Percentiles rank a stretch among this genome's conserved stretches.
Conservation (phyloP, 78 protist genomes). For the Chrysochromulina parva region DNA sequence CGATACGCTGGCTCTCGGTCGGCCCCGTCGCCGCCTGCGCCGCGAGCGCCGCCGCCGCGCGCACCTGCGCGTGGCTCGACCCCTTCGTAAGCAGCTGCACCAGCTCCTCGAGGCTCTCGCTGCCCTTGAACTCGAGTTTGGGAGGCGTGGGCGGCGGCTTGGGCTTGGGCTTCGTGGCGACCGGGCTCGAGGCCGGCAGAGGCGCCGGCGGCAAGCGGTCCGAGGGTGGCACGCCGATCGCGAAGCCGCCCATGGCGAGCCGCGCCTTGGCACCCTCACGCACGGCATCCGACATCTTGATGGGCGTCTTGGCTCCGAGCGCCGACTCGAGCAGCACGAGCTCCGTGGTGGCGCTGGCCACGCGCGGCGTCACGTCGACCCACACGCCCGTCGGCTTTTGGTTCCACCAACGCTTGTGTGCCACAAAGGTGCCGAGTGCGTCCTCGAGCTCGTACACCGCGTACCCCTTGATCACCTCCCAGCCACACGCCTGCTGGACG, state of each 20-base stretch:
- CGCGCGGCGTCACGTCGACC: constrained; percentile 30
- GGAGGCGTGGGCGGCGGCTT: constrained; percentile 5
- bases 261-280: background rate
- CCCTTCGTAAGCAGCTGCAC: background rate
- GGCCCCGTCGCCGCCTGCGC: constrained; percentile 2
- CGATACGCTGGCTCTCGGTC: background rate
- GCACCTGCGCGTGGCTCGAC: background rate
- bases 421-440: background rate
- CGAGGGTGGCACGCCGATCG: no score
- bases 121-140: background rate
- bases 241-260: background rate
- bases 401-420: constrained; percentile 22
- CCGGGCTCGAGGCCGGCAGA: background rate
- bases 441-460: background rate
- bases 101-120: background rate
- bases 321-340: constrained; percentile 11
- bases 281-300: no score
- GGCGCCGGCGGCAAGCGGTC: background rate
- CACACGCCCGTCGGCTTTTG: background rate
- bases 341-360: background rate
- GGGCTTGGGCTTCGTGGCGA: background rate
- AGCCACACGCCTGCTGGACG: background rate
- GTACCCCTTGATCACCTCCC: background rate
- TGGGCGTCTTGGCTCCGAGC: no score
- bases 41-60: background rate